phyloP scores from a whole-genome alignment of 768 basidiomycete species.

The Leucogyrophana mollusca region DNA sequence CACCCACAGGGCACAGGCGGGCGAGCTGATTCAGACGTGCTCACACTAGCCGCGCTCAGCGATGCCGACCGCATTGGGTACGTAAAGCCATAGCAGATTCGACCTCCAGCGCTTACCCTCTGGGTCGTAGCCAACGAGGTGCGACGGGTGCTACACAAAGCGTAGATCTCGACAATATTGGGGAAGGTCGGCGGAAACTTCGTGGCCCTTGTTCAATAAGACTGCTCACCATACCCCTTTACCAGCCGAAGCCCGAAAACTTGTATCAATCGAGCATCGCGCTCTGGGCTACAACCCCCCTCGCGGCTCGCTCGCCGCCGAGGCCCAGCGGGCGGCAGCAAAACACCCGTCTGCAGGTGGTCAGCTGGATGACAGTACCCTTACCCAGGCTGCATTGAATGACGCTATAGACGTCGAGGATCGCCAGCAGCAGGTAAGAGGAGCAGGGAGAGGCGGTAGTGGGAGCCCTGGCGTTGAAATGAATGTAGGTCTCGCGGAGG shows the following conservation, averaged over 20 bases:
- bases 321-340: conserved; percentile 26
- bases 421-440: background rate
- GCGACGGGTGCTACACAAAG: background rate
- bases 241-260: conserved; percentile 19
- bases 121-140: background rate
- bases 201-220: background rate
- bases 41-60: background rate
- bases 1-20: conserved; percentile 22
- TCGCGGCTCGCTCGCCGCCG: conserved; percentile 24
- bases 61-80: background rate
- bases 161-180: background rate
- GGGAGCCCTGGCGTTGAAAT: no score
- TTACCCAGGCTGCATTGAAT: background rate
- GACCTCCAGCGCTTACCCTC: no score
- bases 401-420: background rate
- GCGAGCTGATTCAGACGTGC: background rate
- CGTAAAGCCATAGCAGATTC: background rate
- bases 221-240: background rate
- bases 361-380: background rate
- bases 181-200: background rate
- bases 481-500: conserved; percentile 1
- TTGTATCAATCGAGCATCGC: conserved; percentile 30
- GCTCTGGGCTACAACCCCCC: conserved; percentile 29
- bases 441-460: no score
- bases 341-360: conserved; percentile 16